A percentile compares a stretch with the other conserved stretches of the same genome.
phyloP scores from a whole-genome alignment of 345 rosid species.

The Syzygium oleosum region DNA sequence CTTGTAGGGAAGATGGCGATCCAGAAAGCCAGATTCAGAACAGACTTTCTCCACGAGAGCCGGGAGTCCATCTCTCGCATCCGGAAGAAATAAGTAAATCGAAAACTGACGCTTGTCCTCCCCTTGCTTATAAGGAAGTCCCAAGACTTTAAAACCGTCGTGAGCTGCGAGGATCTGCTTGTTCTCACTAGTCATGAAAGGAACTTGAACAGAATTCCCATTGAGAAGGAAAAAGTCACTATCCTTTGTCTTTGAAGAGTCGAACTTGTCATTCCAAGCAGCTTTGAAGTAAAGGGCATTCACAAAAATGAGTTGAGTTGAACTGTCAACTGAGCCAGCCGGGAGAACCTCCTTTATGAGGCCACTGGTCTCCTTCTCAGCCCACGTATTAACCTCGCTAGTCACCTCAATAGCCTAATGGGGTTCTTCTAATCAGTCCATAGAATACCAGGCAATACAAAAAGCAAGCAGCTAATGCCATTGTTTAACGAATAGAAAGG shows the following conservation, averaged over 20 bases:
- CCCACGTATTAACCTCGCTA: slow-evolving; percentile 64
- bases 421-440: not conserved
- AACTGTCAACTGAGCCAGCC: slow-evolving; percentile 40
- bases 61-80: slow-evolving; percentile 17
- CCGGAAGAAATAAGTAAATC: slow-evolving; percentile 70
- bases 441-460: not conserved
- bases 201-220: slow-evolving; percentile 41
- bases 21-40: slow-evolving; percentile 6
- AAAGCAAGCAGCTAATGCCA: not conserved
- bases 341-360: slow-evolving; percentile 73
- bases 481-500: not conserved
- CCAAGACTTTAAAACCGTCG: slow-evolving; percentile 61
- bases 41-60: slow-evolving; percentile 4
- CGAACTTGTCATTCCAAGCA: slow-evolving; percentile 65
- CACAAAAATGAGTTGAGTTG: slow-evolving; percentile 50
- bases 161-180: slow-evolving; percentile 35
- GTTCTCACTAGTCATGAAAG: slow-evolving; percentile 74
- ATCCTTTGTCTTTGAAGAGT: slow-evolving; percentile 40
- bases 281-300: slow-evolving; percentile 86
- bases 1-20: slow-evolving; percentile 2
- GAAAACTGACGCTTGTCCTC: slow-evolving; percentile 56
- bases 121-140: slow-evolving; percentile 69
- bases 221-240: slow-evolving; percentile 53
- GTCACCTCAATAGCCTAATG: slow-evolving; percentile 58
- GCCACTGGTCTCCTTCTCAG: slow-evolving; percentile 62